These are phyloP conservation scores for Aspergillus brasiliensis DNA, from an alignment of 2,329 filamentous ascomycete species.

Conservation along the genomic window DNA sequence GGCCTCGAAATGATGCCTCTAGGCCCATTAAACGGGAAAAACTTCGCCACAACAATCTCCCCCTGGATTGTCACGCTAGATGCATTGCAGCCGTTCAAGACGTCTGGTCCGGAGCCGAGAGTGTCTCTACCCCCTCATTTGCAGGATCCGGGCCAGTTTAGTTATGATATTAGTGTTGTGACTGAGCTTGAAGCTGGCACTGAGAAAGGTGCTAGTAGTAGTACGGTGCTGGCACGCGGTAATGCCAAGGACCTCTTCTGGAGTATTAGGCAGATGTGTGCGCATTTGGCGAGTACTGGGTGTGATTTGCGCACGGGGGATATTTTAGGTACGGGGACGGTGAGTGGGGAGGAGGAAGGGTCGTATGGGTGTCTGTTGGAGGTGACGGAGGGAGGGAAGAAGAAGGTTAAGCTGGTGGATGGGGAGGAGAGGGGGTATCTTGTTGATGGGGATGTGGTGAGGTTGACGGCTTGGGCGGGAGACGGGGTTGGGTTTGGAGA, in stretches of 20 bases:
- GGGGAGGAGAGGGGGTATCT: conserved; percentile 24
- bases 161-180: conserved; percentile 27
- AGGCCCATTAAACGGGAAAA: conserved; percentile 64
- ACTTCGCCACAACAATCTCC: conserved; percentile 61
- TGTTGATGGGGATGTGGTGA: conserved; percentile 32
- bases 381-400: conserved; percentile 29
- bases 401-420: conserved; percentile 19
- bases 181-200: conserved; percentile 16
- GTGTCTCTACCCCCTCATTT: conserved; percentile 20
- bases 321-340: conserved; percentile 35
- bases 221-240: conserved; percentile 17
- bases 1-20: conserved; percentile 62
- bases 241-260: conserved; percentile 29
- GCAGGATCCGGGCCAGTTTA: conserved; percentile 18
- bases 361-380: conserved; percentile 33
- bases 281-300: conserved; percentile 32
- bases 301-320: conserved; percentile 34
- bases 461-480: conserved; percentile 25
- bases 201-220: not conserved
- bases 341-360: conserved; percentile 26
- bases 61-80: conserved; percentile 65
- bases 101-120: conserved; percentile 19
- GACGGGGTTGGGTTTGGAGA: conserved; percentile 35
- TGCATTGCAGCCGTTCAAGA: conserved; percentile 49
- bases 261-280: conserved; percentile 32